Percentiles rank a stretch among this genome's conserved stretches.
Evolutionary conservation across 2,329 filamentous ascomycete genomes (phyloP).

Genomic region (Phaeosphaeriaceae sp.): DNA sequence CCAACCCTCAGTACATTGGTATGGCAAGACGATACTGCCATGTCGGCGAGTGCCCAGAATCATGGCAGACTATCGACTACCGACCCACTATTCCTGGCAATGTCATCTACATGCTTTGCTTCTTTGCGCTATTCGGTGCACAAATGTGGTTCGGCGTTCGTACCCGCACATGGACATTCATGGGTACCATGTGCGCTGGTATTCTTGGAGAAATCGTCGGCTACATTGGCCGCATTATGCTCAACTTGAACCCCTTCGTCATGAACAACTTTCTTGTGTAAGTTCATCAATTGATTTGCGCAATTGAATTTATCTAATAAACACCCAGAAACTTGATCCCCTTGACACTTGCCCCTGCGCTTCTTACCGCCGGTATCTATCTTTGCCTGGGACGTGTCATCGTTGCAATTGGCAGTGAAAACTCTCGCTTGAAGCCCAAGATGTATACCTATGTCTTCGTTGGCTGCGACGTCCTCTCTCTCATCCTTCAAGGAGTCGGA

Average conservation of each 20-base stretch:
- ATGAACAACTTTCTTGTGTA: constrained; percentile 59
- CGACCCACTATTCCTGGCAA: constrained; percentile 60
- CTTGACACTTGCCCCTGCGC: constrained; percentile 63
- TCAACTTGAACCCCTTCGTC: constrained; percentile 60
- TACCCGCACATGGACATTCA: constrained; percentile 62
- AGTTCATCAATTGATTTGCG: constrained; percentile 13
- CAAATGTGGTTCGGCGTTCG: constrained; percentile 59
- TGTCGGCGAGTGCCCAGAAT: constrained; percentile 54
- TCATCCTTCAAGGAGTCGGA: constrained; percentile 64
- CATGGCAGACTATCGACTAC: constrained; percentile 59
- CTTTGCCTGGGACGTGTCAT: constrained; percentile 63
- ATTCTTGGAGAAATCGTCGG: constrained; percentile 61
- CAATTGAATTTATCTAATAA: constrained; percentile 2
- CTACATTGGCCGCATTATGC: constrained; percentile 61
- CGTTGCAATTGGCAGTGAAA: constrained; percentile 53
- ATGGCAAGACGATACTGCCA: constrained; percentile 30
- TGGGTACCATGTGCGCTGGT: constrained; percentile 54
- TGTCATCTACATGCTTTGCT: constrained; percentile 58
- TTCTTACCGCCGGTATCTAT: constrained; percentile 62
- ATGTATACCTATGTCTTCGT: constrained; percentile 65
- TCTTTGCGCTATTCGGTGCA: constrained; percentile 53
- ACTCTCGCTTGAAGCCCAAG: constrained; percentile 33
- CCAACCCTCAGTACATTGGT: constrained; percentile 19
- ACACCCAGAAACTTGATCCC: constrained; percentile 58
- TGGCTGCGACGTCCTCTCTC: constrained; percentile 61